phyloP scores from a whole-genome alignment of 495 filamentous ascomycete species.

The Penicillium psychrofluorescens region DNA sequence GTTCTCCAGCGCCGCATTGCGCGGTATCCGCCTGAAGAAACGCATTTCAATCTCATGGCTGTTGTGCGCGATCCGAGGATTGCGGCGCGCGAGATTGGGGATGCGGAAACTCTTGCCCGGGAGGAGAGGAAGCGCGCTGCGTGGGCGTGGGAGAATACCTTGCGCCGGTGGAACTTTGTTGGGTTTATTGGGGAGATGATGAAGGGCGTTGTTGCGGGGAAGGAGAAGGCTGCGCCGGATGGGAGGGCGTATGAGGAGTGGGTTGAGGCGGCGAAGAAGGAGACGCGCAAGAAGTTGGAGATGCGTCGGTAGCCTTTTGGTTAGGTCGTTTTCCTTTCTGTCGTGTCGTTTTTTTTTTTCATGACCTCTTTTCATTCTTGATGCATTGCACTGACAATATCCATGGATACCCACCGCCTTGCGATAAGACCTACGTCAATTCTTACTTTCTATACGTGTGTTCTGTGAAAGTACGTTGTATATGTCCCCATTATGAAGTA shows the following conservation, averaged over 20 bases:
- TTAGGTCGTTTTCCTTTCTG: not conserved
- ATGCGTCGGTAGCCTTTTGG: slow-evolving; percentile 11
- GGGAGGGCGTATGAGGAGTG: slow-evolving; percentile 65
- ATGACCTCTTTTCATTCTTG: not conserved
- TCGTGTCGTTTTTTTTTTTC: not conserved
- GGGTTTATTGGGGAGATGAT: slow-evolving; percentile 89
- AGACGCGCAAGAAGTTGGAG: slow-evolving; percentile 62
- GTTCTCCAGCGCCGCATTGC: slow-evolving; percentile 79
- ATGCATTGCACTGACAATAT: not conserved
- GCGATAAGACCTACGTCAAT: too few relatives aligned
- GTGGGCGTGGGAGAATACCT: slow-evolving; percentile 95
- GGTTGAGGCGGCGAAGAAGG: slow-evolving; percentile 69
- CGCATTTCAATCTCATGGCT: slow-evolving; percentile 91
- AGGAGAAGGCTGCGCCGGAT: slow-evolving; percentile 45
- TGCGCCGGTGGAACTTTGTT: slow-evolving; percentile 91
- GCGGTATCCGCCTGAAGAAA: slow-evolving; percentile 79
- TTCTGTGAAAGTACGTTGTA: too few relatives aligned
- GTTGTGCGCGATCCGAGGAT: slow-evolving; percentile 77
- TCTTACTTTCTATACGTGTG: too few relatives aligned
- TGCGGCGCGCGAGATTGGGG: slow-evolving; percentile 72
- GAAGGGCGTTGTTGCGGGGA: slow-evolving; percentile 70
- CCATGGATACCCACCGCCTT: too few relatives aligned
- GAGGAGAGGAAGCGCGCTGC: slow-evolving; percentile 79
- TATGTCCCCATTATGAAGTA: too few relatives aligned
- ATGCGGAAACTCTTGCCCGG: slow-evolving; percentile 64